A percentile compares a stretch with the other conserved stretches of the same genome.
Evolutionary conservation across 208 protist genomes (phyloP).

Genomic region (Wallacemonas sp.): DNA sequence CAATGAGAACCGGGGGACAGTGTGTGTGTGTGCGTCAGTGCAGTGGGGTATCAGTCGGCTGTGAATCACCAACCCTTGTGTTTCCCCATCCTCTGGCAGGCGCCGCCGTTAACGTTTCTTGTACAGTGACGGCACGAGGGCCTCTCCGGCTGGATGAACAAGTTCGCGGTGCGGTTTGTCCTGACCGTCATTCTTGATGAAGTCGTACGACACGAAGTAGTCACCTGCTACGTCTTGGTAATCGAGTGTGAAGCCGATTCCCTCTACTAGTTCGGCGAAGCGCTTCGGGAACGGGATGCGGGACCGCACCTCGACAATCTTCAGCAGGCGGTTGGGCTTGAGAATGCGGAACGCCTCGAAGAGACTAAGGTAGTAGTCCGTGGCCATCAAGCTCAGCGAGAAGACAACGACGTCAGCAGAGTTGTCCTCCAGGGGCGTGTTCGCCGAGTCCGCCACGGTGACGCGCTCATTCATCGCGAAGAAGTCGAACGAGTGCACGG

Average conservation of each 20-base stretch:
- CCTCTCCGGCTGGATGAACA: slow-evolving; percentile 53
- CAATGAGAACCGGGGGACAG: too few relatives aligned
- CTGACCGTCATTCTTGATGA: slow-evolving; percentile 75
- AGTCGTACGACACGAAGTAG: slow-evolving; percentile 93
- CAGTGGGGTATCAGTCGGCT: too few relatives aligned
- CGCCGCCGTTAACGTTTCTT: slow-evolving; percentile 86
- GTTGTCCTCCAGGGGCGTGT: slow-evolving; percentile 75
- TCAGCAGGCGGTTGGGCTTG: slow-evolving; percentile 83
- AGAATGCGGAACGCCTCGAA: slow-evolving; percentile 92
- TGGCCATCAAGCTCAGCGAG: slow-evolving; percentile 95
- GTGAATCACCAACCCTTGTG: not conserved
- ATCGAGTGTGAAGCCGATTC: slow-evolving; percentile 83
- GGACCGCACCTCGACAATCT: slow-evolving; percentile 94
- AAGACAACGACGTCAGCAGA: slow-evolving; percentile 93
- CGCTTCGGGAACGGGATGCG: slow-evolving; percentile 71
- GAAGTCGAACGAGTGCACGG: slow-evolving; percentile 96
- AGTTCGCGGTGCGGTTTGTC: slow-evolving; percentile 38
- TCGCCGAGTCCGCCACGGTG: slow-evolving; percentile 88
- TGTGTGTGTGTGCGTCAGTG: too few relatives aligned
- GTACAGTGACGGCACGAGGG: slow-evolving; percentile 93
- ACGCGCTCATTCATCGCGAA: slow-evolving; percentile 77
- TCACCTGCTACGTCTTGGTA: slow-evolving; percentile 83
- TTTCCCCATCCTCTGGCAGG: not conserved
- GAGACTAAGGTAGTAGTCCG: slow-evolving; percentile 93
- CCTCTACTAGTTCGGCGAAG: slow-evolving; percentile 83